Base-by-base conservation (phyloP, 23 red algal genomes). In the Chondrus crispus region DNA sequence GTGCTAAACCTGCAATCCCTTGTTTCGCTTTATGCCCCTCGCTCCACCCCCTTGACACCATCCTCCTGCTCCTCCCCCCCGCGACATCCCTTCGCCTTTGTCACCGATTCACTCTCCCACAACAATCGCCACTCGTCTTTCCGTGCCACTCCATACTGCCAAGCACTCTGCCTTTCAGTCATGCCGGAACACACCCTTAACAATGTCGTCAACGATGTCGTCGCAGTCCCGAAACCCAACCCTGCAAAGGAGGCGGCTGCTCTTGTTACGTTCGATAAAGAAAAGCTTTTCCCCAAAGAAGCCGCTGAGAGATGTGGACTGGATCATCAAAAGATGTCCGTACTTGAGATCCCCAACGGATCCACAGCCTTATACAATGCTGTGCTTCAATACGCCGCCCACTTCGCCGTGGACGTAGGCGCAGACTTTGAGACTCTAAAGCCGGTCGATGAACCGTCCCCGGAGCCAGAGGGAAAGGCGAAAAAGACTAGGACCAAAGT, bases 381-480 rank as follows among this genome's bases (percentile, higher is more conserved):
- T 29, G 22, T 90, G 18, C 53, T 90, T 45, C 87, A 57, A 26
- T 90, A 80, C 36, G 69, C 87, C 41, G 87, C 87, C 42, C 64
- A 90, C 14, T 90, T 49, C 54, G 87, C 87, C 16, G 87, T 90
- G 30, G 87, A 90, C 47, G 45, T 90, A 20, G 13, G 32, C 4
- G 43, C 69, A 18, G 36, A 79, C 39, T 39, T 90, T 8, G 43
- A 77, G 29, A 77, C 71, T 37, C 44, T 77, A 39, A 37, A 10
- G 26, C n/a, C 32, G n/a, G 22, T 39, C 43, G 26, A 26, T 10
- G 71, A 77, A n/a, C 41, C 60, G 30, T 69, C 19, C 54, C 33
- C 52, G 72, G 29, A 58, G 73, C 68, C 26, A 62, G 53, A 43
- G 29, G 46, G 10, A 68, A 8, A 29, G 69, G 62, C 39, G 62